Percentiles rank a stretch among this genome's conserved stretches.
Conservation (phyloP, 1,139 yeast species). For the Kodamaea derodonti region DNA sequence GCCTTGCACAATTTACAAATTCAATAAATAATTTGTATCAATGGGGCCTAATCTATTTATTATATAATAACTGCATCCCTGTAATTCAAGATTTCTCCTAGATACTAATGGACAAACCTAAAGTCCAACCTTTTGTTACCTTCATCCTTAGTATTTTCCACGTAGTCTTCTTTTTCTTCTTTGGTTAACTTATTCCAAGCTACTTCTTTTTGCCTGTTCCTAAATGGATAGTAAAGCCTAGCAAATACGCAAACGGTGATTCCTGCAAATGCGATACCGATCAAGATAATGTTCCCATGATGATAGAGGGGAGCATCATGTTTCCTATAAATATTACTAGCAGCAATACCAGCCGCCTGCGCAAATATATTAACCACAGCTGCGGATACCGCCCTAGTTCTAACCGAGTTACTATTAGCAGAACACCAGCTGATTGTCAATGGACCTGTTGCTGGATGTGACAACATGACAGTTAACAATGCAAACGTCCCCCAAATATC, state of each 20-base stretch:
- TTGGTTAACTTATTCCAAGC: constrained; percentile 13
- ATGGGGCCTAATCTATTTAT: too few relatives aligned
- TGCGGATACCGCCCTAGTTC: constrained; percentile 21
- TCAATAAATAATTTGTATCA: too few relatives aligned
- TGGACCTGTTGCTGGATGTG: constrained; percentile 18
- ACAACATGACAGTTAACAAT: constrained; percentile 16
- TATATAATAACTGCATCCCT: too few relatives aligned
- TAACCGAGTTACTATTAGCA: constrained; percentile 17
- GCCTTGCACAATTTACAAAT: too few relatives aligned
- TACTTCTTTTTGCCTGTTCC: constrained; percentile 12
- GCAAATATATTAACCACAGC: constrained; percentile 22
- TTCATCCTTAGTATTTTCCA: constrained; percentile 9
- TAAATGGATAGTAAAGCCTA: constrained; percentile 12
- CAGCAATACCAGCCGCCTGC: constrained; percentile 15
- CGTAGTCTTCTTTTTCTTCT: constrained; percentile 13
- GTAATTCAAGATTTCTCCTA: too few relatives aligned
- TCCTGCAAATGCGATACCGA: constrained; percentile 17
- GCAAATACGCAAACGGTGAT: constrained; percentile 13
- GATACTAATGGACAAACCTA: constrained; percentile 13
- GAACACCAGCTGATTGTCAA: constrained; percentile 20
- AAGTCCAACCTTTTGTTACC: constrained; percentile 21
- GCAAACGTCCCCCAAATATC: constrained; percentile 21
- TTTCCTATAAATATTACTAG: constrained; percentile 21
- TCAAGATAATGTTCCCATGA: constrained; percentile 22
- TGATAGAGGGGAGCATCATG: constrained; percentile 26